Conservation (phyloP, 2,329 filamentous ascomycete genomes). For the Scytalidium sp. region DNA sequence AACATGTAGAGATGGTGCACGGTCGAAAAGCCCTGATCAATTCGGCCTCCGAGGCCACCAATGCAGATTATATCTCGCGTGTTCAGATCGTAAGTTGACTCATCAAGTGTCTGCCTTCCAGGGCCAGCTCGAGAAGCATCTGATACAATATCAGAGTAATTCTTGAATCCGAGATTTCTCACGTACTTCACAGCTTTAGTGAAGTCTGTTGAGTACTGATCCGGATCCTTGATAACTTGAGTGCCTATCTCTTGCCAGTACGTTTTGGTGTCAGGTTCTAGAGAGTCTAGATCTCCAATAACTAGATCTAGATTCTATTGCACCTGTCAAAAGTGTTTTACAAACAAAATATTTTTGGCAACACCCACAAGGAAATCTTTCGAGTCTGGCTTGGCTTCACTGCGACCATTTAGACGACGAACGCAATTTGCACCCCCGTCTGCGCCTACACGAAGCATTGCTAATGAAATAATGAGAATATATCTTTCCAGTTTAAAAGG, state of each 20-base stretch:
- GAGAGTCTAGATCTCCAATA: slow-evolving; percentile 88
- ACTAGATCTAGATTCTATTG: slow-evolving; percentile 64
- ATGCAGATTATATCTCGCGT: slow-evolving; percentile 70
- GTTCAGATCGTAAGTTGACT: slow-evolving; percentile 8
- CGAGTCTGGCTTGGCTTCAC: slow-evolving; percentile 16
- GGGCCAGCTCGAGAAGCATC: slow-evolving; percentile 16
- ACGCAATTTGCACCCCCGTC: slow-evolving; percentile 89
- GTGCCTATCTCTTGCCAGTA: slow-evolving; percentile 45
- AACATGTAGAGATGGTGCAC: slow-evolving; percentile 78
- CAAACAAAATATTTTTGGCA: slow-evolving; percentile 15
- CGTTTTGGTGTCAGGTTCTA: slow-evolving; percentile 57
- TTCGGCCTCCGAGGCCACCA: slow-evolving; percentile 82
- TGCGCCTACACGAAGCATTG: slow-evolving; percentile 70
- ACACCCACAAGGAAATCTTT: slow-evolving; percentile 31
- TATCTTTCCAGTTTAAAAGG: not conserved
- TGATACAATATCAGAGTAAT: slow-evolving; percentile 13
- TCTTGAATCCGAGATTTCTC: slow-evolving; percentile 27
- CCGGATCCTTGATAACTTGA: slow-evolving; percentile 64
- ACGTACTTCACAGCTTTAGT: slow-evolving; percentile 72
- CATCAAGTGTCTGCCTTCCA: not conserved
- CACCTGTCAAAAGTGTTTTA: not conserved
- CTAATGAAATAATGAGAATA: slow-evolving; percentile 34
- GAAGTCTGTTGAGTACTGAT: slow-evolving; percentile 90
- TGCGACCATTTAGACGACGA: slow-evolving; percentile 37
- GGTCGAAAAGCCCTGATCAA: slow-evolving; percentile 89